Evolutionary conservation across 2,329 filamentous ascomycete genomes (phyloP).

Genomic region (Neofusicoccum laricinum): DNA sequence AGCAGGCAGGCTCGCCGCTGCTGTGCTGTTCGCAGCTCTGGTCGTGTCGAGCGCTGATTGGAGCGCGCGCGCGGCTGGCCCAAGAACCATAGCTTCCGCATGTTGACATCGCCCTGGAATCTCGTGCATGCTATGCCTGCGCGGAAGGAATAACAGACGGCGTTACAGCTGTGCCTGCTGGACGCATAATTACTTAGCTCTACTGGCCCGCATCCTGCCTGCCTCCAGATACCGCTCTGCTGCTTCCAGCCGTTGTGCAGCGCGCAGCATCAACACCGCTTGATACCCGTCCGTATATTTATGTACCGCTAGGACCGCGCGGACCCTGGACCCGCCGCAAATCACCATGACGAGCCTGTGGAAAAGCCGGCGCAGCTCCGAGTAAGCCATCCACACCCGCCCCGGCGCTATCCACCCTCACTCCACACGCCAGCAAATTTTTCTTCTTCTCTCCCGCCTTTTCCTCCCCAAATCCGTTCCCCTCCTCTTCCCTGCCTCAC

Average conservation of each 20-base stretch:
- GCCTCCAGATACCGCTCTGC: not conserved
- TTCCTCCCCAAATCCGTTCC: conserved; percentile 5
- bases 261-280: not conserved
- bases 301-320: not conserved
- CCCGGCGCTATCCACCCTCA: conserved; percentile 17
- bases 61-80: not conserved
- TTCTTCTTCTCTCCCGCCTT: conserved; percentile 17
- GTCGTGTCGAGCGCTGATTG: conserved; percentile 17
- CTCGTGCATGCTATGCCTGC: not conserved
- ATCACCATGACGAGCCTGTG: conserved; percentile 38
- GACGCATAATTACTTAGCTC: not conserved
- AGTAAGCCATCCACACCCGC: conserved; percentile 30
- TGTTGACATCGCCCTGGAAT: conserved; percentile 4
- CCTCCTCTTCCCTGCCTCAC: not conserved
- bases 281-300: conserved; percentile 1
- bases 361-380: conserved; percentile 37
- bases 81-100: conserved; percentile 3
- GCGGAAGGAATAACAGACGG: not conserved
- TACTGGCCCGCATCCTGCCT: not conserved
- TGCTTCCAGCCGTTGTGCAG: not conserved
- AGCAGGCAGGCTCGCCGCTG: not conserved
- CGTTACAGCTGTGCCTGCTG: conserved; percentile 3
- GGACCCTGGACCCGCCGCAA: conserved; percentile 12
- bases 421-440: conserved; percentile 20
- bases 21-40: conserved; percentile 12